Evolutionary conservation across 495 filamentous ascomycete genomes (phyloP).

Genomic region (Xylona heveae): DNA sequence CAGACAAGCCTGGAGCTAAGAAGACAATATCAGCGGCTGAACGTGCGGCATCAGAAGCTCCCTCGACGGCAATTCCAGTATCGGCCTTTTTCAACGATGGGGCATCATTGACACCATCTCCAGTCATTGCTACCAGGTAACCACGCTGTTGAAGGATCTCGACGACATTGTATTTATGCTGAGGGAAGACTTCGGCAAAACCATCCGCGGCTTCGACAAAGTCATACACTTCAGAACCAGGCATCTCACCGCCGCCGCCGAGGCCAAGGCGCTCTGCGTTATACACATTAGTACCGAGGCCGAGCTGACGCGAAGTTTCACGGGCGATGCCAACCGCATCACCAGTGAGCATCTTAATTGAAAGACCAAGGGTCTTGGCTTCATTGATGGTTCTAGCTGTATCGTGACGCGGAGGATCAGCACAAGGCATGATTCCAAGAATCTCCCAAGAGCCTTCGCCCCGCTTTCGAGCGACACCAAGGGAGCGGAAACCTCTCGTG

Average conservation of each 20-base stretch:
- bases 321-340: slow-evolving; percentile 85
- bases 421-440: slow-evolving; percentile 85
- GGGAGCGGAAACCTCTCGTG: slow-evolving; percentile 62
- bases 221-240: slow-evolving; percentile 79
- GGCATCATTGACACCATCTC: slow-evolving; percentile 94
- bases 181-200: slow-evolving; percentile 89
- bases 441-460: slow-evolving; percentile 61
- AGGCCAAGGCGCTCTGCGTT: slow-evolving; percentile 74
- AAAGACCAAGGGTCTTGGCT: slow-evolving; percentile 68
- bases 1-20: slow-evolving; percentile 72
- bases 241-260: slow-evolving; percentile 74
- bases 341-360: slow-evolving; percentile 94
- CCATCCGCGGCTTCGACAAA: slow-evolving; percentile 91
- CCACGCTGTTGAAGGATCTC: slow-evolving; percentile 93
- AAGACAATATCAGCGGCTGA: slow-evolving; percentile 91
- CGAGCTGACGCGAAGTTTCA: slow-evolving; percentile 75
- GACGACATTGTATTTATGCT: slow-evolving; percentile 96
- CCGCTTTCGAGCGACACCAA: slow-evolving; percentile 53
- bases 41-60: slow-evolving; percentile 78
- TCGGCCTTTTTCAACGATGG: slow-evolving; percentile 93
- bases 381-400: slow-evolving; percentile 79
- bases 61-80: slow-evolving; percentile 84
- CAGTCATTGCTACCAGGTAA: slow-evolving; percentile 94
- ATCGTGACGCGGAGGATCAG: slow-evolving; percentile 77
- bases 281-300: slow-evolving; percentile 85